These are phyloP conservation scores for Phlyctochytrium bullatum DNA, from an alignment of 192 early-diverging fungal species.

Conservation along the genomic window DNA sequence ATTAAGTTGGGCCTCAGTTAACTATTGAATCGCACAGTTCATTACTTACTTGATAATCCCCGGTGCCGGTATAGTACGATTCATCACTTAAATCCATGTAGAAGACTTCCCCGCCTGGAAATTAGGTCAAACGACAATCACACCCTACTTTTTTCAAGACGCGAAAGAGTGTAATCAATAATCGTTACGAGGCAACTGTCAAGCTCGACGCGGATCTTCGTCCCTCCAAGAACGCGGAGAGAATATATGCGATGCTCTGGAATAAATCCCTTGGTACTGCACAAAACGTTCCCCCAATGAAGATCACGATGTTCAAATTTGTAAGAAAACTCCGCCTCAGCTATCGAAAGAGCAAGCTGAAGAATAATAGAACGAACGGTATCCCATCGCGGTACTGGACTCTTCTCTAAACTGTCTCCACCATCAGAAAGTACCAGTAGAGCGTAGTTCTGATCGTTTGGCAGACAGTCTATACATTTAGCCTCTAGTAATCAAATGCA, in stretches of 20 bases:
- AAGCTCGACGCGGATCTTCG: slow-evolving; percentile 10
- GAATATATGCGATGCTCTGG: neutral
- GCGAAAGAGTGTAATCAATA: slow-evolving; percentile 45
- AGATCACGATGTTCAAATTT: slow-evolving; percentile 53
- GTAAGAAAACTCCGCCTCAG: slow-evolving; percentile 32
- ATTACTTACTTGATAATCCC: slow-evolving; percentile 31
- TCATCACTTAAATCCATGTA: slow-evolving; percentile 37
- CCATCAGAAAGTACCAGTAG: slow-evolving; percentile 72
- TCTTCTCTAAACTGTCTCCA: slow-evolving; percentile 70
- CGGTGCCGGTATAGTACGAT: slow-evolving; percentile 36
- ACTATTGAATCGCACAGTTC: too few species aligned
- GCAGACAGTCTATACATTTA: neutral
- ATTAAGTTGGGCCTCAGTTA: too few species aligned
- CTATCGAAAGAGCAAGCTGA: slow-evolving; percentile 60
- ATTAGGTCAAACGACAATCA: neutral
- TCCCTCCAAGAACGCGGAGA: neutral
- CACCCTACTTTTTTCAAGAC: slow-evolving; percentile 20
- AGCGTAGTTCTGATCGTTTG: slow-evolving; percentile 53
- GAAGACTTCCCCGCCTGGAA: slow-evolving; percentile 10
- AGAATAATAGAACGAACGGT: slow-evolving; percentile 64
- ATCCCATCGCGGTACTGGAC: slow-evolving; percentile 53
- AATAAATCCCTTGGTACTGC: neutral
- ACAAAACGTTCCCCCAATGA: slow-evolving; percentile 54
- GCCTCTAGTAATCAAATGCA: neutral
- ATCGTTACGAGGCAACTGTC: slow-evolving; percentile 34